Conservation (phyloP, 2,329 filamentous ascomycete genomes). For the Pestalotiopsis sp. region DNA sequence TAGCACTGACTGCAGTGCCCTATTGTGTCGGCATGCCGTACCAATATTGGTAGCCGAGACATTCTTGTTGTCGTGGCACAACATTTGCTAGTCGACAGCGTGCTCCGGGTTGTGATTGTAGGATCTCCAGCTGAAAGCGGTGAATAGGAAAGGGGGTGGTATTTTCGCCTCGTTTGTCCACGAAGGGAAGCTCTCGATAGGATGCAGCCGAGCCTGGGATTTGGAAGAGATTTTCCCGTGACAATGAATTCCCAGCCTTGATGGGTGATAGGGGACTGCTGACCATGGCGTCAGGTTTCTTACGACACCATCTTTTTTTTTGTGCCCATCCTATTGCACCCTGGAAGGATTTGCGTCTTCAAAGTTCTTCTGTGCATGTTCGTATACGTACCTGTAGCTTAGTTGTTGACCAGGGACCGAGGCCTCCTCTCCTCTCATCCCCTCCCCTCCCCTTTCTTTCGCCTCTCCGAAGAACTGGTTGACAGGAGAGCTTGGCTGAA, state of each 20-base stretch:
- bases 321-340: no score
- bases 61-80: not conserved
- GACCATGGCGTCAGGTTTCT: not conserved
- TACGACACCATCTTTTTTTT: not conserved
- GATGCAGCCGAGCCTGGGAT: not conserved
- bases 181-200: not conserved
- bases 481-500: not conserved
- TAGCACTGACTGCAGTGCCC: not conserved
- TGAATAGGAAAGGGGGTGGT: not conserved
- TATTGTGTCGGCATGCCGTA: not conserved
- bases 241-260: not conserved
- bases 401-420: no score
- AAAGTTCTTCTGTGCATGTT: no score
- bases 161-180: not conserved
- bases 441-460: no score
- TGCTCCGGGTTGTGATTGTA: not conserved
- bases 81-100: not conserved
- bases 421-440: no score
- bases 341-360: no score
- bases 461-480: not conserved
- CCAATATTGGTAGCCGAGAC: conserved; percentile 5
- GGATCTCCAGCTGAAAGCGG: not conserved
- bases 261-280: not conserved
- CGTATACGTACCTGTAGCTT: no score
- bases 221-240: not conserved